A percentile compares a stretch with the other conserved stretches of the same genome.
Evolutionary conservation across 1,284 basidiomycete genomes (phyloP).

Genomic region (Coriolopsis trogii): DNA sequence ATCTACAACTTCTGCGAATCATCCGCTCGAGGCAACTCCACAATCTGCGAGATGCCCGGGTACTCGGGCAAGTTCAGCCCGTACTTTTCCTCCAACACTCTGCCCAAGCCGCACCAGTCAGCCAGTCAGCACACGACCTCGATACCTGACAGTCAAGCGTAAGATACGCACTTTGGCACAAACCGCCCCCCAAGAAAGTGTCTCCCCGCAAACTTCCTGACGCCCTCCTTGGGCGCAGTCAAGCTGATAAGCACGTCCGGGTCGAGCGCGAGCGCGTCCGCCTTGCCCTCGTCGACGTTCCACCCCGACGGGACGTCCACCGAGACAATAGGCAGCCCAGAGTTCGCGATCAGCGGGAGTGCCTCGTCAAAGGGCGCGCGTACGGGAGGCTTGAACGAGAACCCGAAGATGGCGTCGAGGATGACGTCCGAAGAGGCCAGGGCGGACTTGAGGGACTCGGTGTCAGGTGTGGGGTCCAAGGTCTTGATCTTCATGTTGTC

Average conservation of each 20-base stretch:
- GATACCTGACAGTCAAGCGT: too few relatives aligned
- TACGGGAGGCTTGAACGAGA: constrained; percentile 91
- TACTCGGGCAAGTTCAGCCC: constrained; percentile 80
- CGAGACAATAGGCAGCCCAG: constrained; percentile 79
- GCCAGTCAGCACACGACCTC: too few relatives aligned
- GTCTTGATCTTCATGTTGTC: constrained; percentile 83
- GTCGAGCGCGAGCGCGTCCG: constrained; percentile 54
- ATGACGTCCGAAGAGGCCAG: constrained; percentile 79
- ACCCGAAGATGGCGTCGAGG: constrained; percentile 96
- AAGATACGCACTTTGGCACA: constrained; percentile 70
- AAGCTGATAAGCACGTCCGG: constrained; percentile 88
- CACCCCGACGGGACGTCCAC: constrained; percentile 98
- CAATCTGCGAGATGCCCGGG: constrained; percentile 78
- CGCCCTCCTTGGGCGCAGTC: constrained; percentile 94
- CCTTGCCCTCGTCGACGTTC: constrained; percentile 85
- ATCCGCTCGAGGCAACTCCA: constrained; percentile 55
- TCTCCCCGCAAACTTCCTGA: constrained; percentile 70
- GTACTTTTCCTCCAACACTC: constrained; percentile 72
- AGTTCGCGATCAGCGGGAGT: constrained; percentile 67
- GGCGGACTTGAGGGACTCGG: constrained; percentile 51
- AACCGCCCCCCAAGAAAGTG: constrained; percentile 96
- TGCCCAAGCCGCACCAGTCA: constrained; percentile 6
- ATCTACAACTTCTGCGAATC: constrained; percentile 32
- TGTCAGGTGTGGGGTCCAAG: constrained; percentile 54
- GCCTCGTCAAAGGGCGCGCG: constrained; percentile 86